phyloP scores from a whole-genome alignment of 345 rosid species.

The Hibiscus trionum region DNA sequence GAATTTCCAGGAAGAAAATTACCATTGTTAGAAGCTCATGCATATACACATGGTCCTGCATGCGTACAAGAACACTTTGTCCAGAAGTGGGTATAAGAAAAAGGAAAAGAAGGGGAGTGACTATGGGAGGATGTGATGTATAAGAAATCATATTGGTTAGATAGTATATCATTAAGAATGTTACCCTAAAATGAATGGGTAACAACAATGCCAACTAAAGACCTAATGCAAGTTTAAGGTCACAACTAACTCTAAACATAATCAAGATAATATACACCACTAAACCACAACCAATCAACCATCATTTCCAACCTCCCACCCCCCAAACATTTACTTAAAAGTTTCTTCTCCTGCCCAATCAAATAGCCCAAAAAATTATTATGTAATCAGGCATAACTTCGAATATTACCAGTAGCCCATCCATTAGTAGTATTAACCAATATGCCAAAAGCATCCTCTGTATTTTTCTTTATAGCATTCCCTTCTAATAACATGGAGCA shows the following conservation, averaged over 20 bases:
- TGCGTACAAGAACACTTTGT: neutral
- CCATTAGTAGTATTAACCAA: neutral
- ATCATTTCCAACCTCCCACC: neutral
- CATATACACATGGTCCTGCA: neutral
- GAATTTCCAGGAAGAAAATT: conserved; percentile 4
- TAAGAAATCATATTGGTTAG: neutral
- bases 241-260: neutral
- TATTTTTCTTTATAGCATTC: neutral
- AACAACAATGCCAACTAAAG: neutral
- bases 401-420: neutral
- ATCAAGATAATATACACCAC: neutral
- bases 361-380: neutral
- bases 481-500: neutral
- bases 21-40: neutral
- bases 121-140: neutral
- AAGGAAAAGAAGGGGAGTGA: neutral
- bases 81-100: neutral
- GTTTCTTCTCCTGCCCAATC: neutral
- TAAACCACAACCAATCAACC: neutral
- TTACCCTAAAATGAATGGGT: neutral
- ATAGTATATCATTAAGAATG: neutral
- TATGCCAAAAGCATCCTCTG: neutral
- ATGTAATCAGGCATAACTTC: neutral
- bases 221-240: neutral
- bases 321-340: neutral